phyloP scores from a whole-genome alignment of 306 rosid genomes.

The Pueraria montana region DNA sequence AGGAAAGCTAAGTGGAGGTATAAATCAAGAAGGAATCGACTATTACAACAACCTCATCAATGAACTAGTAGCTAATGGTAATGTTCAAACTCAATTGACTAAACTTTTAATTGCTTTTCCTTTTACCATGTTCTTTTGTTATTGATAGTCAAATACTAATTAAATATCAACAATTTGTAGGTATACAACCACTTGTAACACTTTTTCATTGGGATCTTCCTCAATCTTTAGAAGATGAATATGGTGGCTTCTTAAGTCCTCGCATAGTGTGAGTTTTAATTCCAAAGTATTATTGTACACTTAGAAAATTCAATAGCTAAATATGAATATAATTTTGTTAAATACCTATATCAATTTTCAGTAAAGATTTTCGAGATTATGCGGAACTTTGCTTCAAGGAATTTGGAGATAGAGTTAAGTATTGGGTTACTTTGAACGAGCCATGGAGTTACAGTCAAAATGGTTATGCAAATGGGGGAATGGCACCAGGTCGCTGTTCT shows the following conservation, averaged over 20 bases:
- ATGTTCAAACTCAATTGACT: neutral
- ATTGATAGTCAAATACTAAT: neutral
- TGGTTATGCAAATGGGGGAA: slow-evolving; percentile 54
- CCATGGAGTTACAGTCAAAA: slow-evolving; percentile 44
- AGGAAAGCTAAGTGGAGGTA: slow-evolving; percentile 68
- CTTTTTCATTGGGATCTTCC: slow-evolving; percentile 79
- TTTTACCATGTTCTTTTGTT: neutral
- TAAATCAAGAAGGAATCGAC: slow-evolving; percentile 61
- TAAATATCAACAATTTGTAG: slow-evolving; percentile 34
- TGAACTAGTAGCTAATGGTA: slow-evolving; percentile 62
- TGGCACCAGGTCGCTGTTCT: slow-evolving; percentile 55
- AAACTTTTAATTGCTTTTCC: neutral
- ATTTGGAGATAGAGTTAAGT: slow-evolving; percentile 71
- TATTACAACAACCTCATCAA: slow-evolving; percentile 71
- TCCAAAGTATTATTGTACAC: too few relatives aligned
- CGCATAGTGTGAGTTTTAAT: slow-evolving; percentile 47
- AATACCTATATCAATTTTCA: too few relatives aligned
- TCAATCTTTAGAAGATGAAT: slow-evolving; percentile 65
- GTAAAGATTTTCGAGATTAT: slow-evolving; percentile 45
- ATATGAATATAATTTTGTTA: too few relatives aligned
- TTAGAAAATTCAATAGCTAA: too few relatives aligned
- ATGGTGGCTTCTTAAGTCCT: slow-evolving; percentile 63
- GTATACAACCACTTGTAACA: slow-evolving; percentile 62
- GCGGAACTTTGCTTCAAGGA: slow-evolving; percentile 46
- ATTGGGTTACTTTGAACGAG: slow-evolving; percentile 75